These are phyloP conservation scores for Cryptococcus jaspeensis DNA, from an alignment of 1,284 basidiomycete species.

Conservation along the genomic window DNA sequence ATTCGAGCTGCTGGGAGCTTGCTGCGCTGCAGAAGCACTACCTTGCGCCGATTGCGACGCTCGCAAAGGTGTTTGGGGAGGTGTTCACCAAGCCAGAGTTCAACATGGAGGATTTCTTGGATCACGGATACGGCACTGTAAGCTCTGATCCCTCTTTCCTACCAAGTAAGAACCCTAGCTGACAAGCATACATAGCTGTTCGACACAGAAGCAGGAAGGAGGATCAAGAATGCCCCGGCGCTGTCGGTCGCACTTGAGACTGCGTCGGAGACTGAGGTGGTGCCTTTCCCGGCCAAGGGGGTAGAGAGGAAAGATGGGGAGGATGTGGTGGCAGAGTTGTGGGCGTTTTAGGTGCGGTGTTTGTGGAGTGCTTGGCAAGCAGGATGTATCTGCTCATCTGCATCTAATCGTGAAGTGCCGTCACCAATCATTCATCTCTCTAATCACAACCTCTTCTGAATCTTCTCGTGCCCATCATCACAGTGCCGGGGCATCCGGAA, in stretches of 20 bases:
- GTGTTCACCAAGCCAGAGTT: constrained; percentile 91
- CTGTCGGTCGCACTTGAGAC: constrained; percentile 45
- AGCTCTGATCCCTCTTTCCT: constrained; percentile 34
- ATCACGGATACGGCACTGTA: constrained; percentile 91
- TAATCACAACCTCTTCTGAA: too few relatives aligned
- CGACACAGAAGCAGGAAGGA: constrained; percentile 77
- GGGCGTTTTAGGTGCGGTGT: not conserved
- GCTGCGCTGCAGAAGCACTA: constrained; percentile 79
- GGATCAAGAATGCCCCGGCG: constrained; percentile 77
- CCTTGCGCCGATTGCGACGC: constrained; percentile 74
- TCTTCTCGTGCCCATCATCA: too few relatives aligned
- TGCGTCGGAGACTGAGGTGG: constrained; percentile 2
- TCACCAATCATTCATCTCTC: too few relatives aligned
- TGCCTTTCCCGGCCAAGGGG: constrained; percentile 15
- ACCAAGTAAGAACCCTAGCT: not conserved
- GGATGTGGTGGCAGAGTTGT: not conserved
- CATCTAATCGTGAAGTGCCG: too few relatives aligned
- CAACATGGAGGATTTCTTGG: constrained; percentile 92
- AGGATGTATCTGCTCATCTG: not conserved
- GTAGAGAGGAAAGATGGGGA: not conserved
- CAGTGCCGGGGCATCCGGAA: too few relatives aligned
- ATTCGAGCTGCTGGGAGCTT: constrained; percentile 91
- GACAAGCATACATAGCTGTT: constrained; percentile 62
- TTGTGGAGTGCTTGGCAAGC: not conserved
- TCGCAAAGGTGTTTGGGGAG: constrained; percentile 83